phyloP scores from a whole-genome alignment of 2,329 filamentous ascomycete species.

The Verticillium albo-atrum region DNA sequence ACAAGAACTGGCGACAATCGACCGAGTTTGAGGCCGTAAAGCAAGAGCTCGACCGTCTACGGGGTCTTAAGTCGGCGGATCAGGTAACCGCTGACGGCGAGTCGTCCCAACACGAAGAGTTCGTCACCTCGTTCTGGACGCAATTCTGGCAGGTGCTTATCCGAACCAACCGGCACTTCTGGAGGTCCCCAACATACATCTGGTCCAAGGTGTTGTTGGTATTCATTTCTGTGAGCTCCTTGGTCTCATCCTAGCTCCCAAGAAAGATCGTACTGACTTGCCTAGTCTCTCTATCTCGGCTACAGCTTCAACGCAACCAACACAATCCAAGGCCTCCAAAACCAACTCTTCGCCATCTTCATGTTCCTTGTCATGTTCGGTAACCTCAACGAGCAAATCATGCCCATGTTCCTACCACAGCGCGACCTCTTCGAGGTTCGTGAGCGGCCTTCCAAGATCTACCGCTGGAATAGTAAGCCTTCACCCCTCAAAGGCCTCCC shows the following conservation, averaged over 20 bases:
- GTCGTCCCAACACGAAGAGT: constrained; percentile 46
- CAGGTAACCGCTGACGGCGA: not conserved
- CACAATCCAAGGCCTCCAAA: constrained; percentile 60
- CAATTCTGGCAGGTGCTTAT: constrained; percentile 57
- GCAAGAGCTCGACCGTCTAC: constrained; percentile 17
- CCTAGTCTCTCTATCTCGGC: constrained; percentile 54
- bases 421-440: constrained; percentile 63
- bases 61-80: constrained; percentile 29
- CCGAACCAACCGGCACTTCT: constrained; percentile 68
- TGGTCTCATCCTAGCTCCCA: not conserved
- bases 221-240: constrained; percentile 19
- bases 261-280: constrained; percentile 4
- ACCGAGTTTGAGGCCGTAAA: constrained; percentile 21
- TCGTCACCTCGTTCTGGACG: constrained; percentile 60
- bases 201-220: constrained; percentile 59
- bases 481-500: not conserved
- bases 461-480: constrained; percentile 23
- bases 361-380: constrained; percentile 64
- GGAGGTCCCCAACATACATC: constrained; percentile 67
- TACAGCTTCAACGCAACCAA: constrained; percentile 56
- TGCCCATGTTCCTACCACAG: constrained; percentile 66
- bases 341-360: constrained; percentile 64
- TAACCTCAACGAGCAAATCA: constrained; percentile 55
- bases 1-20: constrained; percentile 24
- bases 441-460: constrained; percentile 62